Conservation (phyloP, 306 rosid genomes). For the Psophocarpus tetragonolobus region DNA sequence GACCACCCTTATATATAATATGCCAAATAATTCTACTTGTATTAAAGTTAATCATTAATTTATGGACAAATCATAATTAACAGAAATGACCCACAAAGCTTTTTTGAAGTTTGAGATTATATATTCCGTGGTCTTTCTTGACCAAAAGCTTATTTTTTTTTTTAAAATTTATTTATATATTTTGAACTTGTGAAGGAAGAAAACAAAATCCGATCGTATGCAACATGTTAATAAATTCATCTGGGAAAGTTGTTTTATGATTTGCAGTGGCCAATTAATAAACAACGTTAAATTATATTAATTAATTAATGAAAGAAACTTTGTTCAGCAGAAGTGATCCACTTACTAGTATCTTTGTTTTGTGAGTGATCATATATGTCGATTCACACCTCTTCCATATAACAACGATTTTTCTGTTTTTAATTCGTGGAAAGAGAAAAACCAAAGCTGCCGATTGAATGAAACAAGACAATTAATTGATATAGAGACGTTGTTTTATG, state of each 20-base stretch:
- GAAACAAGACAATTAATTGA: conserved; percentile 37
- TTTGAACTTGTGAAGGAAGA: conserved; percentile 31
- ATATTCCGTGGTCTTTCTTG: conserved; percentile 2
- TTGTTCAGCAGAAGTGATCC: conserved; percentile 28
- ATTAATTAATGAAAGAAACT: conserved; percentile 6
- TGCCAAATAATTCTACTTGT: background rate
- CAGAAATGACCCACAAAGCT: conserved; percentile 33
- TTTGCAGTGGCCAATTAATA: conserved; percentile 41
- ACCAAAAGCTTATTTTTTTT: background rate
- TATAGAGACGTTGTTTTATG: conserved; percentile 18
- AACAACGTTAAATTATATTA: background rate
- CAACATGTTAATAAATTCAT: conserved; percentile 31
- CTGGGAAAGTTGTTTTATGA: conserved; percentile 34
- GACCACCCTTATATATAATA: conserved; percentile 27
- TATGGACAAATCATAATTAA: conserved; percentile 28
- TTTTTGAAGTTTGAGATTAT: conserved; percentile 17
- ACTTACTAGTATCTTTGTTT: conserved; percentile 18
- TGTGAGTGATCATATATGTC: conserved; percentile 8
- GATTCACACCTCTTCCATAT: background rate
- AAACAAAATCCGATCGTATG: conserved; percentile 32
- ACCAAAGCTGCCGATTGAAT: background rate
- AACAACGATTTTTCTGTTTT: background rate
- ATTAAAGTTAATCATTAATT: conserved; percentile 25
- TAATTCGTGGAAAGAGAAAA: conserved; percentile 12
- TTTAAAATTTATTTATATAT: conserved; percentile 5